These are phyloP conservation scores for Brassica balearica DNA, from an alignment of 441 rosid genomes.

Conservation along the genomic window DNA sequence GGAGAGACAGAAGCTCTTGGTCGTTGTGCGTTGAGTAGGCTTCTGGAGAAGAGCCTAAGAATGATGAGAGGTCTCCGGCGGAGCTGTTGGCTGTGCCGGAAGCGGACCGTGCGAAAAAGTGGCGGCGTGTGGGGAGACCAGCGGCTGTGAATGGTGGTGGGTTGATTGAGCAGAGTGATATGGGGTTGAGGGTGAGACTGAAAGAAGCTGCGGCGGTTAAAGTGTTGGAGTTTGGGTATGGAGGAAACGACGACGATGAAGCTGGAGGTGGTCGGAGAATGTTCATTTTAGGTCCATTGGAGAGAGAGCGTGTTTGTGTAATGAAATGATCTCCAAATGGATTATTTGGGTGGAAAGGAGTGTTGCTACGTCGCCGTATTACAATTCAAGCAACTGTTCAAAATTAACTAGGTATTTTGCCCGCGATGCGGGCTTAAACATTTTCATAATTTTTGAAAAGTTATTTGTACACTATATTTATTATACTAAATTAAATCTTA, in stretches of 20 bases:
- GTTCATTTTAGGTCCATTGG: constrained; percentile 42
- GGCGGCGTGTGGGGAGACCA: constrained; percentile 37
- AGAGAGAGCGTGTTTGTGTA: constrained; percentile 10
- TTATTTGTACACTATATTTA: too few species aligned
- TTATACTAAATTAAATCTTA: too few species aligned
- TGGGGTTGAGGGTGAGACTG: constrained; percentile 20
- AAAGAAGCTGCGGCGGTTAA: constrained; percentile 13
- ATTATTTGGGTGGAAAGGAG: constrained; percentile 60
- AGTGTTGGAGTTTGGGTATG: neutral
- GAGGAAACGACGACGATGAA: constrained; percentile 40
- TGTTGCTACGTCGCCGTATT: constrained; percentile 53
- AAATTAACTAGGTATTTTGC: neutral
- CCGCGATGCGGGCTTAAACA: too few species aligned
- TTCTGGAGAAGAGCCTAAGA: constrained; percentile 27
- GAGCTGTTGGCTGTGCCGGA: constrained; percentile 48
- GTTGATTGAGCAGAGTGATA: constrained; percentile 42
- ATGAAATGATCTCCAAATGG: constrained; percentile 48
- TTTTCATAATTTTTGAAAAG: too few species aligned
- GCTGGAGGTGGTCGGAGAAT: constrained; percentile 44
- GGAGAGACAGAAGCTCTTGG: constrained; percentile 69
- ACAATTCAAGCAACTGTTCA: constrained; percentile 8
- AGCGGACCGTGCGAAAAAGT: constrained; percentile 35
- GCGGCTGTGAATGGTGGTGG: constrained; percentile 37
- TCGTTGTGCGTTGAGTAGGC: constrained; percentile 46
- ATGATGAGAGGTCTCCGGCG: constrained; percentile 44